Conservation (phyloP, 1,139 yeast species). For the Debaryomyces sp. region DNA sequence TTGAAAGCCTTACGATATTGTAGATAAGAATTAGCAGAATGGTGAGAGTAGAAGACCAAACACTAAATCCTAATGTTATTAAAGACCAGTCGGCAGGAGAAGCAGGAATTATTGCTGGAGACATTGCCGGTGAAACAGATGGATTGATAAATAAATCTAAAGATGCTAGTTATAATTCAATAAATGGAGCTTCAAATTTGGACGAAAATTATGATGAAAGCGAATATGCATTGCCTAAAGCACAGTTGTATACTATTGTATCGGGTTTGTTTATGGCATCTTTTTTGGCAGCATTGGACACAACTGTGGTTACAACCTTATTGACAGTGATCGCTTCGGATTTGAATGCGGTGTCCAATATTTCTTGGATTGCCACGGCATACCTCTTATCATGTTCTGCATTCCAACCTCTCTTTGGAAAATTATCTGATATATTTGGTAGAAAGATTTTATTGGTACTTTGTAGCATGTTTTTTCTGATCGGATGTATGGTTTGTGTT, state of each 20-base stretch:
- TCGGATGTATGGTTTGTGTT: constrained; percentile 45
- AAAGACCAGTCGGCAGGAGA: constrained; percentile 43
- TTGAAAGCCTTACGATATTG: neutral
- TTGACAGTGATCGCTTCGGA: constrained; percentile 48
- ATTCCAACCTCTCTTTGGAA: constrained; percentile 77
- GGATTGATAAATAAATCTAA: constrained; percentile 17
- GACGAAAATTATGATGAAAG: constrained; percentile 19
- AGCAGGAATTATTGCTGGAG: constrained; percentile 53
- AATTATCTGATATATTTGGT: constrained; percentile 84
- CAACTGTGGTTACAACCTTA: constrained; percentile 48
- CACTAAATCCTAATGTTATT: constrained; percentile 30
- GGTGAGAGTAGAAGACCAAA: neutral
- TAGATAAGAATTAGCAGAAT: neutral
- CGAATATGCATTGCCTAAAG: constrained; percentile 36
- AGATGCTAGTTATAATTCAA: constrained; percentile 16
- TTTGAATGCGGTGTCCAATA: constrained; percentile 39
- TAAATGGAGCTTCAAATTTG: constrained; percentile 10
- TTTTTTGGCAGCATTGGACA: constrained; percentile 47
- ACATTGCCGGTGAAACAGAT: constrained; percentile 46
- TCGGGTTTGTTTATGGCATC: constrained; percentile 41
- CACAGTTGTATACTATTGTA: constrained; percentile 34
- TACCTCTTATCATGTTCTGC: constrained; percentile 47
- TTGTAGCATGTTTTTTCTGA: constrained; percentile 38
- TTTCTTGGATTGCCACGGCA: constrained; percentile 53
- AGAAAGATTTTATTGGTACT: constrained; percentile 50